Evolutionary conservation across 2,329 filamentous ascomycete species (phyloP).

Genomic region (Sclerotinia minor): DNA sequence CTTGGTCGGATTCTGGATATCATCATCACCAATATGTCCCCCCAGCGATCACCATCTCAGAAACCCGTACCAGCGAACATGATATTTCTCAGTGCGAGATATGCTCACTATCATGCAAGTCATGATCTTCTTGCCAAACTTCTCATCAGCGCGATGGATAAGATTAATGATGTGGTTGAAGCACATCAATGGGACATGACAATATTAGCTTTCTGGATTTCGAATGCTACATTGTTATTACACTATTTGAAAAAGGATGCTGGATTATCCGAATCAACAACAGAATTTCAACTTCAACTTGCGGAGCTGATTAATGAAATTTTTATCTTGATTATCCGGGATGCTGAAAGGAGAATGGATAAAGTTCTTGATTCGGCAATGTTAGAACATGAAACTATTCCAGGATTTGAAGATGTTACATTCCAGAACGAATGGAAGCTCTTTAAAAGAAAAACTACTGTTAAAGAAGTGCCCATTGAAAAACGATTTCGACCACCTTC

Average conservation of each 20-base stretch:
- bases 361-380: conserved; percentile 92
- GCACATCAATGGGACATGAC: conserved; percentile 99
- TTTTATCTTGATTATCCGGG: conserved; percentile 94
- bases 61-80: conserved; percentile 98
- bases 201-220: conserved; percentile 97
- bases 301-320: conserved; percentile 97
- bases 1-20: conserved; percentile 90
- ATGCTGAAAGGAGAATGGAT: conserved; percentile 93
- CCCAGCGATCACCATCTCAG: conserved; percentile 91
- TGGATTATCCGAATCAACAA: conserved; percentile 76
- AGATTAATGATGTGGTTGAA: conserved; percentile 97
- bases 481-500: conserved; percentile 91
- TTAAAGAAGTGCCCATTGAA: conserved; percentile 86
- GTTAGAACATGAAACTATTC: conserved; percentile 97
- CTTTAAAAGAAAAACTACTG: conserved; percentile 86
- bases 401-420: conserved; percentile 91
- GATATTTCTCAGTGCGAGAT: conserved; percentile 90
- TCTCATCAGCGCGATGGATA: conserved; percentile 84
- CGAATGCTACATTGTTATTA: conserved; percentile 89
- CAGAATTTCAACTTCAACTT: conserved; percentile 88
- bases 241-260: conserved; percentile 96
- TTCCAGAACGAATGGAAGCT: conserved; percentile 99
- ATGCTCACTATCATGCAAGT: conserved; percentile 94
- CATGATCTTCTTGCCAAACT: conserved; percentile 78
- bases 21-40: conserved; percentile 97